Base-by-base conservation (phyloP, 768 basidiomycete genomes). In the Clitopilus hobsonii region DNA sequence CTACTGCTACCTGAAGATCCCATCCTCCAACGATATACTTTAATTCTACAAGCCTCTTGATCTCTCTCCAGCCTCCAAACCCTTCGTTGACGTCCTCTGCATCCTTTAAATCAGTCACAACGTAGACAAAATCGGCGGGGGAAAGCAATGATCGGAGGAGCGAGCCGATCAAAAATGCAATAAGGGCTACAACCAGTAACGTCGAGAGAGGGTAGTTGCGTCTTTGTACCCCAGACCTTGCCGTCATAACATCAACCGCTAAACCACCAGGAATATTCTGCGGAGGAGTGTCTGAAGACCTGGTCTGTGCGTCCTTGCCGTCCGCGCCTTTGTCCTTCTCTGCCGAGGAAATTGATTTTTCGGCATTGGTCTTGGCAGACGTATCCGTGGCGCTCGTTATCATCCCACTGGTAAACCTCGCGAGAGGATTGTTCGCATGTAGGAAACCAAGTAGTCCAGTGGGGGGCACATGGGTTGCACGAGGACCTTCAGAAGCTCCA, bases 151-250 rank as follows among this genome's bases (percentile, higher is more conserved):
- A 93, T 54, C 96, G 83, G 57, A 97, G 72, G 54, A 98, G 74
- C 24, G 93, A 95, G 54, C 96, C 96, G 63, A 98, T 81, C 63
- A 98, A 74, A 70, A 98, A 94, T 24, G 89, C 88, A 62, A 97
- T 89, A 58, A 98, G 69, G 32, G 85, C 93, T 32, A 89, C 82
- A 56, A 93, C 74, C 61, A 97, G 64, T 56, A 96, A 69, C 38
- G 84, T 86, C 45, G 79, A 77, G 62, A 78, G 57, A 49, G 74
- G 70, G 63, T 77, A 80, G 60, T 63, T 52, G 55, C 63, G 52
- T 56, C 54, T 24, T 27, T 51, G n/a, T 57, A 16, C 61, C 18
- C 55, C 57, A 59, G 47, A 58, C 51, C 56, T 54, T 49, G 61
- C 54, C 54, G 54, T 58, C 58, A 58, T 60, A 13, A 49, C 58